Base-by-base conservation (phyloP, 169 alveolate species). In the Eimeria acervulina region DNA sequence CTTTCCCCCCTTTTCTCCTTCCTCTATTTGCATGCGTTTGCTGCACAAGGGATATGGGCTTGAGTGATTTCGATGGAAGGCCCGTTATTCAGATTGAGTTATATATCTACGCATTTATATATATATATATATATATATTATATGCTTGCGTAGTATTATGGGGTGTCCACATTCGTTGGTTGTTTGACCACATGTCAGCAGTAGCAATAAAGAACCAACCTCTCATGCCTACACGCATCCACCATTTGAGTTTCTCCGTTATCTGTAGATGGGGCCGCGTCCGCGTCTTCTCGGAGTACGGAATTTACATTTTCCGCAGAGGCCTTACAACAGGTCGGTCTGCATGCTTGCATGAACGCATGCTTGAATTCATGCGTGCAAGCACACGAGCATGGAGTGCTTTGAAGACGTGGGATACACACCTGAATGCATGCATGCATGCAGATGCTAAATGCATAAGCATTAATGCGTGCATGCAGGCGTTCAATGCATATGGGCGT, bases 241-340 rank as follows among this genome's bases (percentile, higher is more conserved):
- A 12, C 15, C 21, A 51, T 12, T 51, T 17, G 15, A 51, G 61
- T 26, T 31, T 3, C 63, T 85, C 42, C 28, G 23, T 21, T 12
- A 3, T 84, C 31, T 40, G 96, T 70, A 95, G 97, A 28, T 96
- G 97, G 97, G 97, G 97, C 47, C 95, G 97, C 66, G 66, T 96
- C 10, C 83, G 97, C 40, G 72, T 97, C 42, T 96, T 97, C 51
- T 96, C 97, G 36, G 97, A 97, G 47, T 97, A 97, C 91, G 98
- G 98, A 31, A 97, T 97, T 15, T 97, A 96, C 95, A 95, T 97
- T 66, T 95, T 97, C 90, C 95, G 97, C 38, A 96, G 96, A 15
- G 98, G 98, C 1, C 96, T 96, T 36, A 95, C 97, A 12, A 91
- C 97, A 33, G 97, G 96, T 84, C 89, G 51, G 93, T 78, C 70